Base-by-base conservation (phyloP, 805 yeast species). In the Wickerhamiella kazuoi region DNA sequence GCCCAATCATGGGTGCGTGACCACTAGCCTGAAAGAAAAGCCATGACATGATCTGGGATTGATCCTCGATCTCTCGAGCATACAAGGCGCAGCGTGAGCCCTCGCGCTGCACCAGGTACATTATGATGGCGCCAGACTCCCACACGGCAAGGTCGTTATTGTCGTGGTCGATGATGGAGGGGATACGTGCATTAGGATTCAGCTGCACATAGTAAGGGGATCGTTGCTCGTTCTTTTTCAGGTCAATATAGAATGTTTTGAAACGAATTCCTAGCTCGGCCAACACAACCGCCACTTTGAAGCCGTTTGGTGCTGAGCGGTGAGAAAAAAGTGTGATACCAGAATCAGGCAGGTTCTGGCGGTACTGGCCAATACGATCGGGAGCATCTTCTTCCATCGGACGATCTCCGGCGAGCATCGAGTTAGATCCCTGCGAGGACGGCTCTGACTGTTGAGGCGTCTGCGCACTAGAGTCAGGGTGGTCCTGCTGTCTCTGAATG, bases 1-100 rank as follows among this genome's bases (percentile, higher is more conserved):
- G 96, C 16, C 96, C 96, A 50, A 86, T 80, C 94, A 86, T 86
- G n/a, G 96, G 95, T 0, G 96, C 94, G 56, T 84, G 96, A 5
- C 97, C 96, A 3, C 93, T 79, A 2, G 95, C 83, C 61, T 86
- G 97, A 65, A 86, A 86, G 53, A 82, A 86, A 30, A 87, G 65
- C 95, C 96, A 86, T 5, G 84, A 72, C 44, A 74, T 69, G 42
- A 86, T 82, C 55, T 79, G 87, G 3, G 86, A 68, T 61, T 83
- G 94, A 46, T 82, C 94, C 13, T 72, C 65, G 39, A 78, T 55
- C 52, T 77, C 78, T 39, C 72, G 76, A 3, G 93, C 74, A 83
- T 93, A 87, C 39, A 83, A 68, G 8, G 80, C 66, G 50, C 87
- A 79, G 30, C 65, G 66, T 6, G 80, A 80, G 21, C 74, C 71